These are phyloP conservation scores for Sutorius eximius DNA, from an alignment of 1,284 basidiomycete species.

Conservation along the genomic window DNA sequence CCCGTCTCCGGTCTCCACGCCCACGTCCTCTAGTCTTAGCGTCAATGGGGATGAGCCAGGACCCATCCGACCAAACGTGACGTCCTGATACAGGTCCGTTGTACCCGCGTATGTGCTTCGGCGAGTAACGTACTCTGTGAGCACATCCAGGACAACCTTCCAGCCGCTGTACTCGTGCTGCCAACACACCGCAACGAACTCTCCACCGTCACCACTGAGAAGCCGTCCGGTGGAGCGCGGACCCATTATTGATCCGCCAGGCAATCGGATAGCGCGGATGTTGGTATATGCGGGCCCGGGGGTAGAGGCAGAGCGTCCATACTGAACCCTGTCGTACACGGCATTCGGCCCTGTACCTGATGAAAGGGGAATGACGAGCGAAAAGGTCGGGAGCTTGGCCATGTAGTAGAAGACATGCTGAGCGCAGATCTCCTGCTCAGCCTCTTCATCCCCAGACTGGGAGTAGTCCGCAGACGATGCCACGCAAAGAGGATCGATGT, in stretches of 20 bases:
- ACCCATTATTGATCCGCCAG: constrained; percentile 72
- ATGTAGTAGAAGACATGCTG: constrained; percentile 75
- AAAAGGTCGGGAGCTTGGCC: constrained; percentile 69
- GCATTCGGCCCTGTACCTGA: constrained; percentile 63
- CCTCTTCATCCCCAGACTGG: constrained; percentile 26
- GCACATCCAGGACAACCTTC: constrained; percentile 76
- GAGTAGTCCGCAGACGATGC: constrained; percentile 50
- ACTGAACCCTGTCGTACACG: constrained; percentile 65
- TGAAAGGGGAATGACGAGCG: constrained; percentile 67
- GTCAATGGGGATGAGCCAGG: constrained; percentile 42
- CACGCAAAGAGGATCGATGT: constrained; percentile 62
- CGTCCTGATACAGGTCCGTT: constrained; percentile 47
- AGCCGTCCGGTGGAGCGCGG: constrained; percentile 68
- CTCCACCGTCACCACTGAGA: constrained; percentile 69
- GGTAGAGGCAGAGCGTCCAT: constrained; percentile 49
- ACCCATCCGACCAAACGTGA: constrained; percentile 48
- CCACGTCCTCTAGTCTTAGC: constrained; percentile 64
- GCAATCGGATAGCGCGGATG: constrained; percentile 64
- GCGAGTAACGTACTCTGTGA: constrained; percentile 70
- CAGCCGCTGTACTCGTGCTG: constrained; percentile 78
- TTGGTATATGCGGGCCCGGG: constrained; percentile 65
- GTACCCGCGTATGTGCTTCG: constrained; percentile 44
- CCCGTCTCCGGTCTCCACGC: constrained; percentile 58
- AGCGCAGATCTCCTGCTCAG: constrained; percentile 46
- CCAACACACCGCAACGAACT: constrained; percentile 78